A percentile compares a stretch with the other conserved stretches of the same genome.
phyloP scores from a whole-genome alignment of 345 rosid genomes.

The Brassica rapa region DNA sequence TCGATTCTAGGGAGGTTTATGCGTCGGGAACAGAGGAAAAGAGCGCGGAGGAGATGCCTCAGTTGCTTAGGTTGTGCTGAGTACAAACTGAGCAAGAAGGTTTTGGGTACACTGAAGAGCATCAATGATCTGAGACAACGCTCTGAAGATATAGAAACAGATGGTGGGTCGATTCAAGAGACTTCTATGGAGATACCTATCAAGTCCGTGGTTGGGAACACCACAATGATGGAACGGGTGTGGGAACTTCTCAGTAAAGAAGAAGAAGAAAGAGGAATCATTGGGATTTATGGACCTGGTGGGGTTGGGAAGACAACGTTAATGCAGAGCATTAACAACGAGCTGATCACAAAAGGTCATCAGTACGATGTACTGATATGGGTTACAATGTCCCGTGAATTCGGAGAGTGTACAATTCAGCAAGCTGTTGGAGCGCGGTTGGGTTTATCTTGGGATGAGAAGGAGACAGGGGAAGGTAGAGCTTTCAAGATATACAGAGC shows the following conservation, averaged over 20 bases:
- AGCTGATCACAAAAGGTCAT: slow-evolving; percentile 33
- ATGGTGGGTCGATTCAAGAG: slow-evolving; percentile 13
- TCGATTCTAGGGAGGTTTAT: background rate
- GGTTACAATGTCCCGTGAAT: slow-evolving; percentile 47
- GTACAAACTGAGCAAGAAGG: slow-evolving; percentile 25
- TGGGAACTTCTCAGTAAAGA: slow-evolving; percentile 21
- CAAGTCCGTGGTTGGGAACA: slow-evolving; percentile 21
- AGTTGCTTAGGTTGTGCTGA: slow-evolving; percentile 16
- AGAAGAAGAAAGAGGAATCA: slow-evolving; percentile 34
- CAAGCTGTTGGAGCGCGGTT: slow-evolving; percentile 39
- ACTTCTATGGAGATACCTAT: slow-evolving; percentile 28
- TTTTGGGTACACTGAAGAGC: slow-evolving; percentile 16
- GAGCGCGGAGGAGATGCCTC: slow-evolving; percentile 11
- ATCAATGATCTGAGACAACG: slow-evolving; percentile 23
- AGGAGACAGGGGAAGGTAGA: slow-evolving; percentile 39
- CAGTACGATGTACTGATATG: slow-evolving; percentile 42
- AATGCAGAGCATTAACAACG: slow-evolving; percentile 40
- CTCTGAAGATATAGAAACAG: slow-evolving; percentile 7
- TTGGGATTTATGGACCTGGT: slow-evolving; percentile 38
- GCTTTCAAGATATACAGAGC: slow-evolving; percentile 35
- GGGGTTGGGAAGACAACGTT: slow-evolving; percentile 43
- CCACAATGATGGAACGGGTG: slow-evolving; percentile 22
- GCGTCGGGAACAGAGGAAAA: slow-evolving; percentile 22
- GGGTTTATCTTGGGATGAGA: slow-evolving; percentile 47
- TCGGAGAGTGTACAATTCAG: slow-evolving; percentile 42